Conservation (phyloP, 148 eudicot species). For the Dianthus caryophyllus region DNA sequence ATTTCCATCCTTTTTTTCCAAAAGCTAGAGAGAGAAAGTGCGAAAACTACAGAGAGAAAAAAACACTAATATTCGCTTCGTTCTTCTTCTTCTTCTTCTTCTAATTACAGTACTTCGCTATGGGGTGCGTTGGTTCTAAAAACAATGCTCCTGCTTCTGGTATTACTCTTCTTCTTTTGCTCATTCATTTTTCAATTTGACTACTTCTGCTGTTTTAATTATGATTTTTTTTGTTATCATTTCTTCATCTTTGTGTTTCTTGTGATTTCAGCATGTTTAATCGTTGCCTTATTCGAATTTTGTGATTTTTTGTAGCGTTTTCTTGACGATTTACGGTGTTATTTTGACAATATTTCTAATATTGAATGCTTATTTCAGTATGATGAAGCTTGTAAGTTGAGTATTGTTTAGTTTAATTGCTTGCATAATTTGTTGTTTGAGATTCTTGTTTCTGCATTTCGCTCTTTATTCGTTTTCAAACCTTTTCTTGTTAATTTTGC, state of each 20-base stretch:
- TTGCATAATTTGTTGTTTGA: too few relatives aligned
- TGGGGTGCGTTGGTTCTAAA: background rate
- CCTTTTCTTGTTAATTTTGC: too few relatives aligned
- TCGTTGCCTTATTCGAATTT: background rate
- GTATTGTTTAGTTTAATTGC: too few relatives aligned
- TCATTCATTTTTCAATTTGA: background rate
- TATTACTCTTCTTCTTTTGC: background rate
- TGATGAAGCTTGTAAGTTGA: background rate
- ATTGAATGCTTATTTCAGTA: background rate
- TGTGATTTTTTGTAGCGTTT: background rate
- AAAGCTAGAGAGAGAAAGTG: background rate
- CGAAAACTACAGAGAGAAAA: background rate
- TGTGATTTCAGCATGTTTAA: background rate
- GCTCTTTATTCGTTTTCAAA: too few relatives aligned
- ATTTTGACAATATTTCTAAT: background rate
- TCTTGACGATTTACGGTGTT: background rate
- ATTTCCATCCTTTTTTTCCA: background rate
- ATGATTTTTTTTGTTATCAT: background rate
- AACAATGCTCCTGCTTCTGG: background rate
- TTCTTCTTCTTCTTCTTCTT: too few relatives aligned
- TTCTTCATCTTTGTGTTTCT: background rate
- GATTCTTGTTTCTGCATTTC: too few relatives aligned
- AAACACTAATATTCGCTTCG: background rate
- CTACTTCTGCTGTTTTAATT: background rate
- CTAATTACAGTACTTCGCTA: background rate